These are phyloP conservation scores for Periconia sp. DNA, from an alignment of 2,329 filamentous ascomycete genomes.

Conservation along the genomic window DNA sequence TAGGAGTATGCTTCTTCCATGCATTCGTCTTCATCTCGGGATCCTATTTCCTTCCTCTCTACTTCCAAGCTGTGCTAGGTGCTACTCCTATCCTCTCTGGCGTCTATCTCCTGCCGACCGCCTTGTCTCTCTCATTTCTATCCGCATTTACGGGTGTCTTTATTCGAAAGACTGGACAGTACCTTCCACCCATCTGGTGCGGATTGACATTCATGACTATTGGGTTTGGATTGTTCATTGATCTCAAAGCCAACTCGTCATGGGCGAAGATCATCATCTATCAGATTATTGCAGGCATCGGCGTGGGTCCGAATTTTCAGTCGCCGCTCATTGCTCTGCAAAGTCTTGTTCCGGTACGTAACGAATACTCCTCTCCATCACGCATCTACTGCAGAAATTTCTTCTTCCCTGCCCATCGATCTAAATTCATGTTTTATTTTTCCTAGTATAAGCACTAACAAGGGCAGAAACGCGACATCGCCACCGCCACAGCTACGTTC, in stretches of 20 bases:
- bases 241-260: conserved; percentile 36
- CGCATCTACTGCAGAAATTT: neutral
- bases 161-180: conserved; percentile 55
- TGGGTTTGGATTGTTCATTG: conserved; percentile 48
- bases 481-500: conserved; percentile 71
- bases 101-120: conserved; percentile 75
- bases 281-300: conserved; percentile 47
- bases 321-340: conserved; percentile 72
- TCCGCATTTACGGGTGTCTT: conserved; percentile 64
- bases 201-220: conserved; percentile 45
- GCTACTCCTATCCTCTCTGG: conserved; percentile 73
- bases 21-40: conserved; percentile 78
- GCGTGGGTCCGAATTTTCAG: conserved; percentile 72
- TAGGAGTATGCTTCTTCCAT: conserved; percentile 73
- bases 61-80: conserved; percentile 79
- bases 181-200: conserved; percentile 48
- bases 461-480: conserved; percentile 62
- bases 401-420: neutral
- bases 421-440: neutral
- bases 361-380: neutral
- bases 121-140: conserved; percentile 68
- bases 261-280: conserved; percentile 50
- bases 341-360: conserved; percentile 59
- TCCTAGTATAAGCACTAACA: conserved; percentile 19
- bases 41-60: conserved; percentile 82